These are phyloP conservation scores for Zelonia costaricensis DNA, from an alignment of 208 protist species.

Conservation along the genomic window DNA sequence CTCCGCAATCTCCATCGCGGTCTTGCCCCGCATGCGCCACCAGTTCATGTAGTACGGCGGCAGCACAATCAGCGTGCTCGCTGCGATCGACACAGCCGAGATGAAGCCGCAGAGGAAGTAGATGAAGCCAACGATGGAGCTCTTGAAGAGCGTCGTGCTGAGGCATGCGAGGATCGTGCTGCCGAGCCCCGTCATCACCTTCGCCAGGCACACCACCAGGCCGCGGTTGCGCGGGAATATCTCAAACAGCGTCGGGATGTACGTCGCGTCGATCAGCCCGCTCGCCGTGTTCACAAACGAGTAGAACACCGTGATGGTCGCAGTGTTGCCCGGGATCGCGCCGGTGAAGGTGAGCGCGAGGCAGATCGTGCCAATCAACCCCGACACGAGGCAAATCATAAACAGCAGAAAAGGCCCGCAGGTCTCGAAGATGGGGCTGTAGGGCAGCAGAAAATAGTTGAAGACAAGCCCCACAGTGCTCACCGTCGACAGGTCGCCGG, in stretches of 20 bases:
- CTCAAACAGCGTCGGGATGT: slow-evolving; percentile 40
- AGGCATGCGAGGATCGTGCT: slow-evolving; percentile 35
- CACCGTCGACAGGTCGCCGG: slow-evolving; percentile 43
- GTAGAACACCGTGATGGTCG: slow-evolving; percentile 39
- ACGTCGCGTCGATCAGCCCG: slow-evolving; percentile 36
- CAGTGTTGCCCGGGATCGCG: slow-evolving; percentile 28
- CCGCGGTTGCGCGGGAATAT: slow-evolving; percentile 48
- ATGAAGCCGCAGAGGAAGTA: slow-evolving; percentile 38
- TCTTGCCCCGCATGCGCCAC: slow-evolving; percentile 35
- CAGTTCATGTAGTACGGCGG: slow-evolving; percentile 55
- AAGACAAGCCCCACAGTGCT: slow-evolving; percentile 48
- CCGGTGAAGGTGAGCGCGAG: slow-evolving; percentile 35
- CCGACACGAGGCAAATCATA: slow-evolving; percentile 21
- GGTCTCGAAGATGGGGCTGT: slow-evolving; percentile 37
- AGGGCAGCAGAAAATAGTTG: slow-evolving; percentile 39
- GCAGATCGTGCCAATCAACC: slow-evolving; percentile 29
- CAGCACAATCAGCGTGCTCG: slow-evolving; percentile 31
- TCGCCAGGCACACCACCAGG: slow-evolving; percentile 40
- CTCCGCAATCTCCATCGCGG: slow-evolving; percentile 25
- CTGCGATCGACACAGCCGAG: slow-evolving; percentile 21
- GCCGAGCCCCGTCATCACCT: slow-evolving; percentile 53
- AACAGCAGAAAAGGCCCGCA: slow-evolving; percentile 31
- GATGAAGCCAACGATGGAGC: slow-evolving; percentile 31
- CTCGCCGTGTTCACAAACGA: slow-evolving; percentile 38
- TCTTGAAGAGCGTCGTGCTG: slow-evolving; percentile 38